Base-by-base conservation (phyloP, 352 stramenopile species). In the Pythium scleroteichum region DNA sequence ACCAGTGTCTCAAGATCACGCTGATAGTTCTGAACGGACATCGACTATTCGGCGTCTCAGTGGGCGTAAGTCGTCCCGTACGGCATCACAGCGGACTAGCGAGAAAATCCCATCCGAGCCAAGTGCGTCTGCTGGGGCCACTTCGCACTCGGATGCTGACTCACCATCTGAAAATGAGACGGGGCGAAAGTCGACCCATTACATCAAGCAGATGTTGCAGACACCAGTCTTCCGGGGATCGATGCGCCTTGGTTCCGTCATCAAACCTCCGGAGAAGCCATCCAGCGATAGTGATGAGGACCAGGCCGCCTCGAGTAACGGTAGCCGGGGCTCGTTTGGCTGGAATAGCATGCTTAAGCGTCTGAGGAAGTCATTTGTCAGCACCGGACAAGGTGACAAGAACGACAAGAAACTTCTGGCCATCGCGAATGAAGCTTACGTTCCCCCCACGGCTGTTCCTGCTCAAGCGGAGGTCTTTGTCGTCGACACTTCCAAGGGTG, bases 151-250 rank as follows among this genome's bases (percentile, higher is more conserved):
- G 0, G 32, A 61, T 20, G 49, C 29, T 20, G 49, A 59, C 7
- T 40, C 54, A 23, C 10, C 19, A 13, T 22, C 17, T 14, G 52
- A 68, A 5, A n/a, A 20, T 35, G 76, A 87, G 22, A 55, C 60
- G 14, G 71, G 66, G 17, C 73, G 80, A 33, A 93, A 90, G 61
- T 95, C 83, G 26, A 66, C 64, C 4, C 74, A 87, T 48, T 95
- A 94, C 72, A 85, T 95, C 53, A 92, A 92, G 67, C 87, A 90
- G 39, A 85, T 95, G 46, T 67, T 95, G 26, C 82, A 92, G 61
- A 91, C 85, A 7, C 85, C 85, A 26, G 84, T 92, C 47, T 92
- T 93, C 61, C 88, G 90, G 60, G 79, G 76, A 9, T 79, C 83
- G 16, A 92, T 92, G 77, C 79, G 82, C 13, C 65, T 92, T 4